Conservation (phyloP, 2,329 filamentous ascomycete species). For the Colletotrichum limetticola region DNA sequence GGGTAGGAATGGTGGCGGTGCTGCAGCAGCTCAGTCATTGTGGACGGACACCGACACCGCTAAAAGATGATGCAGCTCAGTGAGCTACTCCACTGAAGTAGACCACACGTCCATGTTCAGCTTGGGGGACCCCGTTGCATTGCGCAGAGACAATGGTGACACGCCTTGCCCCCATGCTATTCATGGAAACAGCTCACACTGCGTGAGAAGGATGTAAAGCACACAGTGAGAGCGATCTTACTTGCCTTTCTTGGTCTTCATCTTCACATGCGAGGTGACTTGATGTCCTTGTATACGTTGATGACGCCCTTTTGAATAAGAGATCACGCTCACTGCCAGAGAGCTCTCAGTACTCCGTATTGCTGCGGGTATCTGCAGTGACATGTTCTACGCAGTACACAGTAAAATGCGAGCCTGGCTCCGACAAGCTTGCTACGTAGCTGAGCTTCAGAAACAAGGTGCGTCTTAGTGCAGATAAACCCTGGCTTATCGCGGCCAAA, state of each 20-base stretch:
- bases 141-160: slow-evolving; percentile 14
- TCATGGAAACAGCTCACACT: slow-evolving; percentile 9
- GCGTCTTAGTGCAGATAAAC: background rate
- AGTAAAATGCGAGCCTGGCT: background rate
- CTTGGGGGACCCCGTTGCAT: slow-evolving; percentile 4
- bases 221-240: background rate
- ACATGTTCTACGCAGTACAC: background rate
- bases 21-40: background rate
- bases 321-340: background rate
- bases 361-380: background rate
- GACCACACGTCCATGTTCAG: background rate
- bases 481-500: background rate
- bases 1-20: slow-evolving; percentile 33
- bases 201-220: background rate
- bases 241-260: background rate
- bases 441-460: background rate
- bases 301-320: too few species aligned
- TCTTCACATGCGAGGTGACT: background rate
- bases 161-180: slow-evolving; percentile 15
- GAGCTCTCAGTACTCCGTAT: background rate
- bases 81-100: slow-evolving; percentile 6
- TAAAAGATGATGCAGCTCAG: background rate
- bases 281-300: background rate
- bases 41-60: background rate
- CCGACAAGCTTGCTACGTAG: background rate